A percentile compares a stretch with the other conserved stretches of the same genome.
phyloP scores from a whole-genome alignment of 2,329 filamentous ascomycete genomes.

The Metarhizium anisopliae region DNA sequence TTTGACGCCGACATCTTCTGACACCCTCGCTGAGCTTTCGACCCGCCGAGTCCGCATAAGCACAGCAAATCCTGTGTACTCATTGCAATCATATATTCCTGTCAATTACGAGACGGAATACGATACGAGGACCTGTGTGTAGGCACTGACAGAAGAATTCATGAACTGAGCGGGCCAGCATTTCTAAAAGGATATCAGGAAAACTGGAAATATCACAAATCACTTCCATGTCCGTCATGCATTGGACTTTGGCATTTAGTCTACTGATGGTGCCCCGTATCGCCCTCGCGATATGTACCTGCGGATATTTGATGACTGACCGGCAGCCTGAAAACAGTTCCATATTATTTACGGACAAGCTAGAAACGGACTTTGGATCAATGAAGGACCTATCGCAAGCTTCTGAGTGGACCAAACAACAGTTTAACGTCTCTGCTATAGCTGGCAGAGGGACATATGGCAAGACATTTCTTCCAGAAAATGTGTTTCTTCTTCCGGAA shows the following conservation, averaged over 20 bases:
- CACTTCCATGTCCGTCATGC: neutral
- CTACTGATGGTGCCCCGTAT: constrained; percentile 8
- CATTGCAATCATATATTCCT: too few relatives aligned
- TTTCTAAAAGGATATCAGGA: neutral
- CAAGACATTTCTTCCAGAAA: constrained; percentile 49
- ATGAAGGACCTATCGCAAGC: constrained; percentile 37
- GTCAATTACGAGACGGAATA: too few relatives aligned
- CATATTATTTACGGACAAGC: constrained; percentile 55
- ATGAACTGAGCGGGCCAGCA: neutral
- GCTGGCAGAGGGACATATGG: constrained; percentile 55
- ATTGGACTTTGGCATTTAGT: neutral
- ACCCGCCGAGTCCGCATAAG: too few relatives aligned
- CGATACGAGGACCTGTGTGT: too few relatives aligned
- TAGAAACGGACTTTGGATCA: constrained; percentile 65
- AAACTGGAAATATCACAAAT: neutral
- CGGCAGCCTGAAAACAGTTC: constrained; percentile 24
- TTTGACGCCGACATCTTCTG: too few relatives aligned
- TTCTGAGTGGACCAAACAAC: constrained; percentile 57
- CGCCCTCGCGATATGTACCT: constrained; percentile 48
- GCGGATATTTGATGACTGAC: constrained; percentile 55
- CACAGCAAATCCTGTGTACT: too few relatives aligned
- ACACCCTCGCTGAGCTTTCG: too few relatives aligned
- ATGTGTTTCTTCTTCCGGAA: constrained; percentile 47
- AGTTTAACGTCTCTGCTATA: constrained; percentile 55
- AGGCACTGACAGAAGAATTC: neutral